Percentiles rank a stretch among this genome's conserved stretches.
Conservation (phyloP, 208 protist species). For the Acanthamoeba sp. region DNA sequence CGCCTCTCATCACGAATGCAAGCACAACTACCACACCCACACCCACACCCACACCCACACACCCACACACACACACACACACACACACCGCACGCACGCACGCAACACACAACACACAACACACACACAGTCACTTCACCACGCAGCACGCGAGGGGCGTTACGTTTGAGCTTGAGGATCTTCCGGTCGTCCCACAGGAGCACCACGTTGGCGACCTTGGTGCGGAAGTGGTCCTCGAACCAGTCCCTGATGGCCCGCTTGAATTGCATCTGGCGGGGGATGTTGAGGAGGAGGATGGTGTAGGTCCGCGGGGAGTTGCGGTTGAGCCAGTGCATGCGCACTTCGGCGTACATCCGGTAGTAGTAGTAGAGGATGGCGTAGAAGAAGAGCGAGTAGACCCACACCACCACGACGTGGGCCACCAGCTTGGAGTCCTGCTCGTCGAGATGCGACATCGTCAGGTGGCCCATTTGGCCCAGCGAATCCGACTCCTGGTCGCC, state of each 20-base stretch:
- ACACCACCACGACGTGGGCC: constrained; percentile 65
- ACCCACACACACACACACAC: background rate
- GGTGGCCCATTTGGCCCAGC: constrained; percentile 11
- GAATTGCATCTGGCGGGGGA: background rate
- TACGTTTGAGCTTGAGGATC: constrained; percentile 32
- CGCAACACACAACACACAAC: background rate
- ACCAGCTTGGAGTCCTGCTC: constrained; percentile 7
- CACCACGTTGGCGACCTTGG: constrained; percentile 43
- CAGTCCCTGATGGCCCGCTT: constrained; percentile 55
- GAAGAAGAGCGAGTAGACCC: constrained; percentile 68
- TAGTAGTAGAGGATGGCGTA: constrained; percentile 56
- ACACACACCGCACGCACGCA: too few species aligned
- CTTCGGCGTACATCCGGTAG: constrained; percentile 33
- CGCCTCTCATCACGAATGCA: too few species aligned
- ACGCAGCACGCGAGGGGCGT: background rate
- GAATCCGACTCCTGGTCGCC: constrained; percentile 26
- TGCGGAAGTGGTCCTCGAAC: constrained; percentile 62
- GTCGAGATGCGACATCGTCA: constrained; percentile 54
- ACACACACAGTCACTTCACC: too few species aligned
- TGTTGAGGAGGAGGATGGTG: constrained; percentile 51
- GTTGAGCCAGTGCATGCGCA: constrained; percentile 58
- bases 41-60: too few species aligned
- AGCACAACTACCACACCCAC: too few species aligned
- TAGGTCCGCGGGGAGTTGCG: constrained; percentile 30
- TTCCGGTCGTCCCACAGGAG: constrained; percentile 44